These are phyloP conservation scores for Trypanosoma caninum DNA, from an alignment of 208 protist species.

Conservation along the genomic window DNA sequence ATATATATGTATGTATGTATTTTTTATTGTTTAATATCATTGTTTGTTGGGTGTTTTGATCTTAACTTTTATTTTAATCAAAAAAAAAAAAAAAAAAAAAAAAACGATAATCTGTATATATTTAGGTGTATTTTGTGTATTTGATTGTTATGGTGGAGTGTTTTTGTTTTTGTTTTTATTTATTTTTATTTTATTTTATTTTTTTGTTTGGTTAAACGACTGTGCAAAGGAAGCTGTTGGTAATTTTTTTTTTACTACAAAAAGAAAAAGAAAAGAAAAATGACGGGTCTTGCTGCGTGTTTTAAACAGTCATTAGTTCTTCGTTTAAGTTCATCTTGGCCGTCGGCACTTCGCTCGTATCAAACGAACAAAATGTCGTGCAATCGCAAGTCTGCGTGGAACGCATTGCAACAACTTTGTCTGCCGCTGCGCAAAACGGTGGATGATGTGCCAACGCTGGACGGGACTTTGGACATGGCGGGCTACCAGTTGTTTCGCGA, in stretches of 20 bases:
- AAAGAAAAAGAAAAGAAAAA: too few relatives aligned
- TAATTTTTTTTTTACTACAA: not conserved
- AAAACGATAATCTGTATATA: too few relatives aligned
- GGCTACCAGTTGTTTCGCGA: conserved; percentile 87
- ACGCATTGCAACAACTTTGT: conserved; percentile 65
- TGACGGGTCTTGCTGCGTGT: conserved; percentile 5
- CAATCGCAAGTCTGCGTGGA: conserved; percentile 51
- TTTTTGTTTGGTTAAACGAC: too few relatives aligned
- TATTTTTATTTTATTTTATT: conserved; percentile 27
- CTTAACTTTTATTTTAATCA: not conserved
- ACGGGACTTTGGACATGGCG: conserved; percentile 76
- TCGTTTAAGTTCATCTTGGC: conserved; percentile 18
- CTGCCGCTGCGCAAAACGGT: conserved; percentile 58
- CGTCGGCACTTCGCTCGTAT: conserved; percentile 13
- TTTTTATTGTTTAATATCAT: conserved; percentile 9
- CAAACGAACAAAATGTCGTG: conserved; percentile 8
- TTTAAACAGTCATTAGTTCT: conserved; percentile 3
- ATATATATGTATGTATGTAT: conserved; percentile 1
- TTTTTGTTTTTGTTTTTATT: not conserved
- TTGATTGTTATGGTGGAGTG: not conserved
- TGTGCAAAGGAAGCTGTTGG: too few relatives aligned
- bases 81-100: too few relatives aligned
- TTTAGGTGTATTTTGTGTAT: too few relatives aligned
- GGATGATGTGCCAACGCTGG: conserved; percentile 64
- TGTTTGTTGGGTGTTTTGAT: not conserved